Conservation (phyloP, 805 yeast genomes). For the Lipomyces yamadae region DNA sequence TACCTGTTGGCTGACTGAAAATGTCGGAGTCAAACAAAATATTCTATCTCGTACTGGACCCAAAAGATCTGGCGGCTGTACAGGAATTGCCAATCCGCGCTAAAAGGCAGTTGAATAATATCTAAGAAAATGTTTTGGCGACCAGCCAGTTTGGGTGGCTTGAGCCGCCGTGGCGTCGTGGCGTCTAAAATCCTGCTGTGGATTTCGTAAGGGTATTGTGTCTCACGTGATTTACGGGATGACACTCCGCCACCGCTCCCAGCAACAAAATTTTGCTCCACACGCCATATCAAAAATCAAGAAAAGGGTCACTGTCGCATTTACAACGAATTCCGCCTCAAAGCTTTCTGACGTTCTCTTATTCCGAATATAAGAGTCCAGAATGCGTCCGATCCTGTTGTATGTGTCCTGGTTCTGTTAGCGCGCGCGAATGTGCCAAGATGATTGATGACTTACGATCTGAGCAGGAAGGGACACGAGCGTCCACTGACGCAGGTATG, state of each 20-base stretch:
- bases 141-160: background rate
- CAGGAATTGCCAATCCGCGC: background rate
- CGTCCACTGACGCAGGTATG: constrained; percentile 85
- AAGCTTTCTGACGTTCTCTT: background rate
- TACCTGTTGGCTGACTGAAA: background rate
- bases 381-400: constrained; percentile 63
- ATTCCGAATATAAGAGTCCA: constrained; percentile 16
- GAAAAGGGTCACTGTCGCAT: background rate
- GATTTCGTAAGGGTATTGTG: background rate
- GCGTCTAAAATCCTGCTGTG: no score
- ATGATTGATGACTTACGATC: background rate
- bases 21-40: background rate
- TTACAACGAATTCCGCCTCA: background rate
- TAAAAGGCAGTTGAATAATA: background rate
- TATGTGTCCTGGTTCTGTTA: constrained; percentile 27
- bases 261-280: background rate
- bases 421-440: background rate
- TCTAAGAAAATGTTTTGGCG: background rate
- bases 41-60: background rate
- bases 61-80: background rate
- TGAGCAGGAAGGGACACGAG: constrained; percentile 78
- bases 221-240: background rate
- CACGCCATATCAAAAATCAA: background rate
- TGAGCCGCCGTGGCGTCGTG: no score
- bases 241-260: background rate